These are phyloP conservation scores for Dictyostelium capitatum DNA, from an alignment of 78 protist species.

Conservation along the genomic window DNA sequence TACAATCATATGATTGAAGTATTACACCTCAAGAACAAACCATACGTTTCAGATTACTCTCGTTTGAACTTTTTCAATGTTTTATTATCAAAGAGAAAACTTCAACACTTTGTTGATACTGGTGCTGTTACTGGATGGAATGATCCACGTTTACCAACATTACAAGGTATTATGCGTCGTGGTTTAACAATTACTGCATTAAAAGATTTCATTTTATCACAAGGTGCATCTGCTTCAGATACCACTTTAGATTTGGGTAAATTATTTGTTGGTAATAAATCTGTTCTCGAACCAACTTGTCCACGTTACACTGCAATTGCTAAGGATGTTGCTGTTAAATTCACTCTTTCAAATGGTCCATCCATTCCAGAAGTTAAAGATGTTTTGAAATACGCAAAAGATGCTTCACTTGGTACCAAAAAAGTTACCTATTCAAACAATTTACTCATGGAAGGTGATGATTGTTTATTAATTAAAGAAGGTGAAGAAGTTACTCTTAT, in stretches of 20 bases:
- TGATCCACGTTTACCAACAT: constrained; percentile 99
- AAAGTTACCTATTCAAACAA: constrained; percentile 26
- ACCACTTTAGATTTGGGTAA: constrained; percentile 81
- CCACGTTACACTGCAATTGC: constrained; percentile 73
- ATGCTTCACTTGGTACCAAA: constrained; percentile 91
- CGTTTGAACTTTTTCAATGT: constrained; percentile 95
- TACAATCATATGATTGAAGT: constrained; percentile 92
- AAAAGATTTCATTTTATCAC: constrained; percentile 88
- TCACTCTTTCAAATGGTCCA: constrained; percentile 58
- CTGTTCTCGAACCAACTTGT: constrained; percentile 92
- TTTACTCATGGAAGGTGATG: constrained; percentile 88
- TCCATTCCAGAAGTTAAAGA: constrained; percentile 20
- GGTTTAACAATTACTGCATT: constrained; percentile 96
- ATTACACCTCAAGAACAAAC: constrained; percentile 82
- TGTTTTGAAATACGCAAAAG: constrained; percentile 89
- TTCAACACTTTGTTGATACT: constrained; percentile 93
- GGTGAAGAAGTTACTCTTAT: constrained; percentile 96
- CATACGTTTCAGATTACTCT: constrained; percentile 76
- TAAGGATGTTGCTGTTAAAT: neutral
- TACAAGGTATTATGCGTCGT: constrained; percentile 95
- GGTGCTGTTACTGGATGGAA: constrained; percentile 97
- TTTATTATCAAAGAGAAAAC: constrained; percentile 97
- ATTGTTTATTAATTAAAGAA: constrained; percentile 80
- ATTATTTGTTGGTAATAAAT: constrained; percentile 96
- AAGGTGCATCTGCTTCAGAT: constrained; percentile 81